phyloP scores from a whole-genome alignment of 2,329 filamentous ascomycete species.

The Ophiostoma tasmaniense region DNA sequence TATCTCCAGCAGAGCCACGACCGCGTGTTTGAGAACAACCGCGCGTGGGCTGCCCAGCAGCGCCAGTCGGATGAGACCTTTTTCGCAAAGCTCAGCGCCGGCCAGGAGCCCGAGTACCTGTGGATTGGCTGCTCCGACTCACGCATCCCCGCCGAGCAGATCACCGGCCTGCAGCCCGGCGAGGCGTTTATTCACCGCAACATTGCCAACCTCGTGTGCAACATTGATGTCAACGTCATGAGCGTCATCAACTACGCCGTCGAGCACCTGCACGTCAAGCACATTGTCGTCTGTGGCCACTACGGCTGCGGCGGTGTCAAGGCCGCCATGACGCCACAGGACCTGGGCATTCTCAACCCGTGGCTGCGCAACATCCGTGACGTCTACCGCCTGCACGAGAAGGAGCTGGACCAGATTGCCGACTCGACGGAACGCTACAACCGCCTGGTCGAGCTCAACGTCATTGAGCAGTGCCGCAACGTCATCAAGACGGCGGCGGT shows the following conservation, averaged over 20 bases:
- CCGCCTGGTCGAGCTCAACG: conserved; percentile 76
- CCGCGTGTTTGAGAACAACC: conserved; percentile 61
- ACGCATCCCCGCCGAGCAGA: conserved; percentile 82
- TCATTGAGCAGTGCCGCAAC: conserved; percentile 66
- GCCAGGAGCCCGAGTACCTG: conserved; percentile 62
- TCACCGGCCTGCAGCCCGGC: conserved; percentile 74
- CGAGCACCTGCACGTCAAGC: conserved; percentile 68
- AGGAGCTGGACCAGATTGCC: conserved; percentile 56
- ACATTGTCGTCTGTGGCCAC: conserved; percentile 72
- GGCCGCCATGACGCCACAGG: conserved; percentile 57
- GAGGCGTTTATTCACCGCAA: conserved; percentile 93
- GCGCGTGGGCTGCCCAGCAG: conserved; percentile 55
- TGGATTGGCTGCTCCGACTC: conserved; percentile 92
- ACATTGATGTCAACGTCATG: conserved; percentile 47
- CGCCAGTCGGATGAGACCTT: conserved; percentile 51
- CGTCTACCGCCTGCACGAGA: conserved; percentile 63
- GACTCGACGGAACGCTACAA: conserved; percentile 54
- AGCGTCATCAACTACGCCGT: conserved; percentile 75
- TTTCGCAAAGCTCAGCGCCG: conserved; percentile 55
- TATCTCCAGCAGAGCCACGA: conserved; percentile 59
- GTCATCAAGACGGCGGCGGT: conserved; percentile 73
- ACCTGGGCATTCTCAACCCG: conserved; percentile 62
- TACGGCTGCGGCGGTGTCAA: conserved; percentile 49
- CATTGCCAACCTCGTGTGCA: conserved; percentile 81
- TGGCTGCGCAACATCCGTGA: conserved; percentile 69